Evolutionary conservation across 352 stramenopile species (phyloP).

Genomic region (Pythium dissotocum): DNA sequence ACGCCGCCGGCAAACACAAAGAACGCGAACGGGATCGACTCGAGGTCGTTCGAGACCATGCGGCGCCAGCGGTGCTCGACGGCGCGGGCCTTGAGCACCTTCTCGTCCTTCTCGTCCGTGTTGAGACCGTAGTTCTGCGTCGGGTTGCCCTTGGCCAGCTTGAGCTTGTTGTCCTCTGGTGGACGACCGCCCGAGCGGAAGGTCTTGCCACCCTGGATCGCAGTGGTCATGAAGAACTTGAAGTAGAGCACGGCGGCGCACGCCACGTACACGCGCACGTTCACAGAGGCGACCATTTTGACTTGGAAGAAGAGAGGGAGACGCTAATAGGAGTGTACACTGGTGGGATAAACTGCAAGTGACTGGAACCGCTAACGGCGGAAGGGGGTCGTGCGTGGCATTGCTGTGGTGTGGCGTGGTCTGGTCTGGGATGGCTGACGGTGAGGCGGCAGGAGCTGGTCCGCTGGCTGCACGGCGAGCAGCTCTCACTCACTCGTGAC

Average conservation of each 20-base stretch:
- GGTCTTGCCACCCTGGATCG: conserved; percentile 54
- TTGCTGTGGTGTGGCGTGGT: background rate
- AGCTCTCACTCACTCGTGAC: background rate
- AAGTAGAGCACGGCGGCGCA: conserved; percentile 42
- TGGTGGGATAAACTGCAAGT: background rate
- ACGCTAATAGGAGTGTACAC: background rate
- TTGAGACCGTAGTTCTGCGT: conserved; percentile 46
- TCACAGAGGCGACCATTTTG: background rate
- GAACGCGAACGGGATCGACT: conserved; percentile 39
- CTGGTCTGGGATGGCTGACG: background rate
- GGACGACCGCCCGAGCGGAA: conserved; percentile 49
- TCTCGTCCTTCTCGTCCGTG: conserved; percentile 33
- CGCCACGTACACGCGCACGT: conserved; percentile 20
- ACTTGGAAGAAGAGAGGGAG: background rate
- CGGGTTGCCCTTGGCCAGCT: conserved; percentile 21
- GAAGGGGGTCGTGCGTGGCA: background rate
- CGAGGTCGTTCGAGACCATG: conserved; percentile 42
- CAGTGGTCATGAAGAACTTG: conserved; percentile 60
- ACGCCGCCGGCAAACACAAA: conserved; percentile 28
- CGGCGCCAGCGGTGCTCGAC: conserved; percentile 39
- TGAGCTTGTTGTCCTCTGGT: conserved; percentile 54
- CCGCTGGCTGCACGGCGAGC: too few species aligned
- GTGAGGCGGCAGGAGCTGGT: too few species aligned
- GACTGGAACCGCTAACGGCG: background rate
- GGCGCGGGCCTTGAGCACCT: conserved; percentile 37